A percentile compares a stretch with the other conserved stretches of the same genome.
Evolutionary conservation across 1,139 yeast genomes (phyloP).

Genomic region (Hemisphaericaspora subhashii): DNA sequence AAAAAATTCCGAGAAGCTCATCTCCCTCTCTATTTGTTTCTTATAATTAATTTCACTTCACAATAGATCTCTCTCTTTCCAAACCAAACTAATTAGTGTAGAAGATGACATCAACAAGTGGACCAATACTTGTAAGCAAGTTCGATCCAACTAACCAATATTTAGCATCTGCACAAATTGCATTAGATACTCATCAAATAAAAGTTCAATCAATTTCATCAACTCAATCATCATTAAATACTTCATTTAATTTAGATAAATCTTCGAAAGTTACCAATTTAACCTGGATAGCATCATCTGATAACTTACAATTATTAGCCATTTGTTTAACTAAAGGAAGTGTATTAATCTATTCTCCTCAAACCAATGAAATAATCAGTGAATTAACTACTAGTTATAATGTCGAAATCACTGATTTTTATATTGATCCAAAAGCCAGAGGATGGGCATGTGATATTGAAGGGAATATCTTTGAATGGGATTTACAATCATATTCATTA

Average conservation of each 20-base stretch:
- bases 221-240: conserved; percentile 37
- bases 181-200: conserved; percentile 73
- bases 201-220: conserved; percentile 55
- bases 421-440: conserved; percentile 42
- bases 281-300: conserved; percentile 52
- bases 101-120: conserved; percentile 16
- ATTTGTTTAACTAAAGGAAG: conserved; percentile 69
- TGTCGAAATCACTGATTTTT: conserved; percentile 54
- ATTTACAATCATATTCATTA: conserved; percentile 43
- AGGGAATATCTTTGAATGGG: conserved; percentile 69
- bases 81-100: no score
- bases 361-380: conserved; percentile 53
- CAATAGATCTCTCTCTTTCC: no score
- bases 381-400: conserved; percentile 54
- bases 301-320: conserved; percentile 46
- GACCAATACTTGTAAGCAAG: conserved; percentile 31
- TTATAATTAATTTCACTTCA: no score
- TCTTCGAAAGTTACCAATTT: conserved; percentile 52
- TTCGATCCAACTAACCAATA: conserved; percentile 60
- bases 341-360: conserved; percentile 66
- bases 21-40: no score
- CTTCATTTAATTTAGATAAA: conserved; percentile 54
- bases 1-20: conserved; percentile 8
- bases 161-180: conserved; percentile 67
- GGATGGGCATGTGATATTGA: conserved; percentile 67